Percentiles rank a stretch among this genome's conserved stretches.
Conservation (phyloP, 139 green algal genomes). For the Monoraphidium neglectum region DNA sequence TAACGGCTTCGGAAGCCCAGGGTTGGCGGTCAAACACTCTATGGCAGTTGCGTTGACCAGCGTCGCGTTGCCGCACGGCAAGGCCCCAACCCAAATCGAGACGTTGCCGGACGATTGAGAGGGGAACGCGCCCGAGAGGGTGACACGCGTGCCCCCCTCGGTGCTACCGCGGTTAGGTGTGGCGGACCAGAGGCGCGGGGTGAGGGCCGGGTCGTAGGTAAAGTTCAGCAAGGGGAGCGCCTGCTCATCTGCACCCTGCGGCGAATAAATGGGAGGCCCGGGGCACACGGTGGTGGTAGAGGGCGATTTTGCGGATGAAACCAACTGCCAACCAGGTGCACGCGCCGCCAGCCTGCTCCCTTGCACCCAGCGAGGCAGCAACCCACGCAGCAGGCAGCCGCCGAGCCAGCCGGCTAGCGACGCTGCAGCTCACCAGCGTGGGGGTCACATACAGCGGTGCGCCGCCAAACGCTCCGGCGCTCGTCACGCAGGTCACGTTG, state of each 20-base stretch:
- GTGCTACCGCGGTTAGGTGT: slow-evolving; percentile 45
- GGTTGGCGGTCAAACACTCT: slow-evolving; percentile 28
- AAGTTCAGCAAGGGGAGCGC: too few species aligned
- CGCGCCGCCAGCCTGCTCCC: neutral
- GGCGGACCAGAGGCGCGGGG: slow-evolving; percentile 33
- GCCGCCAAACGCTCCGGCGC: too few species aligned
- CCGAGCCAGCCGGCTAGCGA: too few species aligned
- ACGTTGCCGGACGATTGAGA: neutral
- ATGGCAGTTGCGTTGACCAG: slow-evolving; percentile 19
- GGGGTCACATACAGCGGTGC: too few species aligned
- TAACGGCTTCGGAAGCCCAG: too few species aligned
- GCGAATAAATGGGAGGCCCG: too few species aligned
- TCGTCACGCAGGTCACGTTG: slow-evolving; percentile 20
- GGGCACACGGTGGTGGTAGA: too few species aligned
- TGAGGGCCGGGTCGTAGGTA: slow-evolving; percentile 35
- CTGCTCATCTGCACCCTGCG: too few species aligned
- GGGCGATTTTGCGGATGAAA: too few species aligned
- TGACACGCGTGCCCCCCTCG: slow-evolving; percentile 54
- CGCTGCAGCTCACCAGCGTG: too few species aligned
- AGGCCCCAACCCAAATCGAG: neutral
- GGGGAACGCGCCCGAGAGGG: slow-evolving; percentile 29
- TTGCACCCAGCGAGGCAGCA: neutral
- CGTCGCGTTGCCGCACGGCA: slow-evolving; percentile 18
- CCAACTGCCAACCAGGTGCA: too few species aligned
- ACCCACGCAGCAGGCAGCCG: too few species aligned